These are phyloP conservation scores for Dactylellina leptospora DNA, from an alignment of 2,329 filamentous ascomycete genomes.

Conservation along the genomic window DNA sequence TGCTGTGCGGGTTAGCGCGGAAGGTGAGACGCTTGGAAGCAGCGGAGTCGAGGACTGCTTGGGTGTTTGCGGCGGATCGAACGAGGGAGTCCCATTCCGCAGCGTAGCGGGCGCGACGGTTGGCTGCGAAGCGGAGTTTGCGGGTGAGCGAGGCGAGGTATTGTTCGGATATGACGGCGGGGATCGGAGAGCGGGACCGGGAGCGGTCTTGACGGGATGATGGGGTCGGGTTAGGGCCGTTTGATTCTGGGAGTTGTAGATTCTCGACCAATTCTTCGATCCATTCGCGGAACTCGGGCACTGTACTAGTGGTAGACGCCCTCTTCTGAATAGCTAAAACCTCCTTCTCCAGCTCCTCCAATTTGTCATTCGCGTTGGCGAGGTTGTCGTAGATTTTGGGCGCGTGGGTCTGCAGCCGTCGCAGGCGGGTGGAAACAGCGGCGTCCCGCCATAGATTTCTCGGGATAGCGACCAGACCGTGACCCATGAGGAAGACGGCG, in stretches of 20 bases:
- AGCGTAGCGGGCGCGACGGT: conserved; percentile 81
- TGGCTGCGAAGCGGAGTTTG: conserved; percentile 79
- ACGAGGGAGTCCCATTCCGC: conserved; percentile 87
- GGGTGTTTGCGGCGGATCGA: conserved; percentile 75
- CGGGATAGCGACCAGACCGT: conserved; percentile 91
- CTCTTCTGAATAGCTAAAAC: conserved; percentile 80
- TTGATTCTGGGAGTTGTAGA: conserved; percentile 71
- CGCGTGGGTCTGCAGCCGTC: conserved; percentile 78
- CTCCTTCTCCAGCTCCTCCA: conserved; percentile 83
- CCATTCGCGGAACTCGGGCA: conserved; percentile 84
- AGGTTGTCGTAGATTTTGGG: conserved; percentile 86
- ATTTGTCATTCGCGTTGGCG: conserved; percentile 79
- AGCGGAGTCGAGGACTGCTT: conserved; percentile 83
- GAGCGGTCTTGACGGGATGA: conserved; percentile 57
- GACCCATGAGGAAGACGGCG: conserved; percentile 97
- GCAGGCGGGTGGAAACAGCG: conserved; percentile 76
- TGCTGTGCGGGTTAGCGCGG: conserved; percentile 47
- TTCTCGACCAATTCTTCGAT: conserved; percentile 91
- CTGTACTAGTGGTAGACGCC: conserved; percentile 74
- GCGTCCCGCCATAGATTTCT: conserved; percentile 81
- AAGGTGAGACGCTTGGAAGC: conserved; percentile 80
- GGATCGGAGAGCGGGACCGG: conserved; percentile 62
- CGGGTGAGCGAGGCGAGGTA: conserved; percentile 91
- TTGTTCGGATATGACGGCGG: conserved; percentile 81
- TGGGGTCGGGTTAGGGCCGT: conserved; percentile 19